Evolutionary conservation across 2,329 filamentous ascomycete genomes (phyloP).

Genomic region (Ceratocystiopsis sp.): DNA sequence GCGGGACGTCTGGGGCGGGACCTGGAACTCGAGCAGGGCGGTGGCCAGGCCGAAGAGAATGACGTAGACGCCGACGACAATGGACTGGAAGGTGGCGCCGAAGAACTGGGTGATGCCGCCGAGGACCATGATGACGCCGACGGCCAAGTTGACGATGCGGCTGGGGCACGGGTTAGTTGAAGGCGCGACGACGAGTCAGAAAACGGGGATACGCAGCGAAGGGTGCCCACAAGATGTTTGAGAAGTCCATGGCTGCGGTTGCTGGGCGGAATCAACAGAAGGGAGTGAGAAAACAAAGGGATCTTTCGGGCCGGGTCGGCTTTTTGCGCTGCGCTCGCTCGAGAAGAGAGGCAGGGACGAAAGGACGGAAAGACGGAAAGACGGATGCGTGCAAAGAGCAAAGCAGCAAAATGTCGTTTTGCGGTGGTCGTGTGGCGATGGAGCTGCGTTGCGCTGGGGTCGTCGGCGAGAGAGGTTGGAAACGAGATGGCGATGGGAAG

Average conservation of each 20-base stretch:
- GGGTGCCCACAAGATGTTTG: constrained; percentile 64
- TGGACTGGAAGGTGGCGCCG: constrained; percentile 37
- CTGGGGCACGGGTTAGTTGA: constrained; percentile 25
- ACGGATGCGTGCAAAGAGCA: too few species aligned
- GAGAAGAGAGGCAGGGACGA: neutral
- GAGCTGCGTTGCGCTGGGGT: too few species aligned
- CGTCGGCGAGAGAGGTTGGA: too few species aligned
- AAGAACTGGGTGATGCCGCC: constrained; percentile 67
- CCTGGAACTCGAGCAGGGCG: constrained; percentile 75
- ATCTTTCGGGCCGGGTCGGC: too few species aligned
- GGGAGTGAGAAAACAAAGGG: neutral
- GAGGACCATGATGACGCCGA: constrained; percentile 73
- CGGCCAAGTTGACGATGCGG: constrained; percentile 83
- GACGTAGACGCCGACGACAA: constrained; percentile 74
- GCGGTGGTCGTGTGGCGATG: too few species aligned
- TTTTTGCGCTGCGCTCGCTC: too few species aligned
- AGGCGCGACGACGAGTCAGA: too few species aligned
- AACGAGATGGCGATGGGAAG: too few species aligned
- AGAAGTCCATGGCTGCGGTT: constrained; percentile 59
- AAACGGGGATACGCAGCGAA: neutral
- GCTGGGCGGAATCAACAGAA: neutral
- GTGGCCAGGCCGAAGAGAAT: constrained; percentile 76
- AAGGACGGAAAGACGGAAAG: neutral
- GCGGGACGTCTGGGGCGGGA: constrained; percentile 78
- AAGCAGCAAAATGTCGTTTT: too few species aligned